Percentiles rank a stretch among this genome's conserved stretches.
Conservation (phyloP, 1,139 yeast species). For the Candida sp. region DNA sequence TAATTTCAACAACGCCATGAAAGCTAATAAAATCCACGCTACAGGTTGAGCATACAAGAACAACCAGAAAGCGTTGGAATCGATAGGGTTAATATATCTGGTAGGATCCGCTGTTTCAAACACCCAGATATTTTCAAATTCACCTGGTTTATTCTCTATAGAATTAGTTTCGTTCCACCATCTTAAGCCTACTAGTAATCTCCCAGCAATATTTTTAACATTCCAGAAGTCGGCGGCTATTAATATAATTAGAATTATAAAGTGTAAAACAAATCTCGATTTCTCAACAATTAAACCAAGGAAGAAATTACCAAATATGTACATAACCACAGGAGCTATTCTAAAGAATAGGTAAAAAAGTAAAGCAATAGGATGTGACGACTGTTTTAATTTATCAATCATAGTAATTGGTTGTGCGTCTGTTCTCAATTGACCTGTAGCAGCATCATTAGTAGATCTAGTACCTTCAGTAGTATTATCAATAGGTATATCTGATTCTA, state of each 20-base stretch:
- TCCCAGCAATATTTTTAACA: slow-evolving; percentile 85
- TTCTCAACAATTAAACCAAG: slow-evolving; percentile 39
- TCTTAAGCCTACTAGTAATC: slow-evolving; percentile 84
- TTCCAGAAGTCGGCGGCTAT: slow-evolving; percentile 94
- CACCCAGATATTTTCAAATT: slow-evolving; percentile 74
- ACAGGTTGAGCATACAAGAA: slow-evolving; percentile 73
- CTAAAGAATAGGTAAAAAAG: slow-evolving; percentile 63
- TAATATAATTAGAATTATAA: slow-evolving; percentile 71
- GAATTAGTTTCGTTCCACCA: slow-evolving; percentile 85
- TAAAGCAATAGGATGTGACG: slow-evolving; percentile 83
- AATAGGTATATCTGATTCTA: slow-evolving; percentile 1
- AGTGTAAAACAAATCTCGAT: slow-evolving; percentile 66
- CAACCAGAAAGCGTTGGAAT: slow-evolving; percentile 85
- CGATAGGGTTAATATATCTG: slow-evolving; percentile 85
- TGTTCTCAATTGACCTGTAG: neutral
- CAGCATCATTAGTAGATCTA: slow-evolving; percentile 1
- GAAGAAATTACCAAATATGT: slow-evolving; percentile 68
- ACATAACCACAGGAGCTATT: slow-evolving; percentile 59
- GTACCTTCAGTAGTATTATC: neutral
- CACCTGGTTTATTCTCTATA: slow-evolving; percentile 45
- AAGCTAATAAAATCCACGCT: slow-evolving; percentile 69
- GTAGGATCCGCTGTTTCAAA: slow-evolving; percentile 85
- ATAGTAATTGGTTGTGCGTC: slow-evolving; percentile 6
- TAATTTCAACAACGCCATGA: slow-evolving; percentile 74
- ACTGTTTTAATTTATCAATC: slow-evolving; percentile 36